phyloP scores from a whole-genome alignment of 1,139 yeast genomes.

The Pichia sp. region DNA sequence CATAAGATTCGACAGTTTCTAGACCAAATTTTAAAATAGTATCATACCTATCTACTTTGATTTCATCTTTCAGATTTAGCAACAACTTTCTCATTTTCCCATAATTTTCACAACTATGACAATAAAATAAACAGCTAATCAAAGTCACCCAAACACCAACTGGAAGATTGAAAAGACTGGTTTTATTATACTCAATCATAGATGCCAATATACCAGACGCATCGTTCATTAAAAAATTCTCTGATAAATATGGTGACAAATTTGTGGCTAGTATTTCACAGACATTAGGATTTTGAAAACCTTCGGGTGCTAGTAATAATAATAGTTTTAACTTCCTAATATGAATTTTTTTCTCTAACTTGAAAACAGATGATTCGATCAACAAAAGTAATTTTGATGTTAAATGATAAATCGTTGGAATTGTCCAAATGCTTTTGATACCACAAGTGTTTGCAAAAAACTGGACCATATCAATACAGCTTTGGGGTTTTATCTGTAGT shows the following conservation, averaged over 20 bases:
- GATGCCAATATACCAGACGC: constrained; percentile 22
- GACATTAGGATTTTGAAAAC: constrained; percentile 20
- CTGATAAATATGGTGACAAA: constrained; percentile 25
- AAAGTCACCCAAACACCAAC: background rate
- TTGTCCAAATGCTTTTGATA: constrained; percentile 34
- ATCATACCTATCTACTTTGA: background rate
- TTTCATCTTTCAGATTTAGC: background rate
- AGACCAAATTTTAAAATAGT: constrained; percentile 2
- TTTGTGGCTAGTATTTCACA: constrained; percentile 25
- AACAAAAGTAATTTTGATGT: constrained; percentile 31
- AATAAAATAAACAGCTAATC: background rate
- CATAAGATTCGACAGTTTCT: background rate
- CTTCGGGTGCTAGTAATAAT: constrained; percentile 28
- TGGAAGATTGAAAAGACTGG: background rate
- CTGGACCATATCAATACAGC: constrained; percentile 12
- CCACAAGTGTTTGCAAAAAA: constrained; percentile 9
- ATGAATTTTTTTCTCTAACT: constrained; percentile 25
- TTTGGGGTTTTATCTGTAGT: constrained; percentile 19
- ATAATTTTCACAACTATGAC: background rate
- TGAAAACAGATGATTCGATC: constrained; percentile 25
- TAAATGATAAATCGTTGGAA: constrained; percentile 34
- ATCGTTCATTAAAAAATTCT: constrained; percentile 26
- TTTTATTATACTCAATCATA: constrained; percentile 7
- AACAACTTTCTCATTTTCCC: background rate
- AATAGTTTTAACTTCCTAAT: constrained; percentile 39